Evolutionary conservation across 2,329 filamentous ascomycete genomes (phyloP), one percentile per base, ranked within the genome.

Genomic region (Phoma herbarum): DNA sequence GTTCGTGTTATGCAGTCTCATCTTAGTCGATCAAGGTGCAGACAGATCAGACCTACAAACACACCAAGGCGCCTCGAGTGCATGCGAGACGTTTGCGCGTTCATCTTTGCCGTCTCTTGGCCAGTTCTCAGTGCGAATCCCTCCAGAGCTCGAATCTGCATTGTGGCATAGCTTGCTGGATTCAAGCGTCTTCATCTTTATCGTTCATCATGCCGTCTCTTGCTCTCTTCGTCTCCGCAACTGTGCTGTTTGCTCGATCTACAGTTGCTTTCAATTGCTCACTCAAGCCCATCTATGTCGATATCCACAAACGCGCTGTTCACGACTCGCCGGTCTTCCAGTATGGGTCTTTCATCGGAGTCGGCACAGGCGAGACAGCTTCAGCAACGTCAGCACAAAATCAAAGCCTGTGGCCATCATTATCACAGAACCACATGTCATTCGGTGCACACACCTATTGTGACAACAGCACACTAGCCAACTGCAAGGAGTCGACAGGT

Each of bases 341-440:
- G 54, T 81, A 81, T 71, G 79, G 79, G 46, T 77, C 78, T 2
- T 81, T 81, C 67, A 77, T 80, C 31, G 79, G 79, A 20, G 68
- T 80, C 9, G 79, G 79, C 9, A 69, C 57, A 3, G 56, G 49
- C 43, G 55, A 58, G n/a, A 52, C 55, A 3, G 43, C 48, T 8
- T 58, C 55, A 35, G 55, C 48, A n/a, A 74, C 74, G 8, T 77
- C 77, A 22, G 74, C 78, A 61, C 79, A 81, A 59, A 81, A 81
- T 58, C 75, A 80, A 49, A 80, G 78, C 45, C 63, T 80, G 16
- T 80, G 78, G 78, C 78, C 79, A 4, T 79, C 78, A 25, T 61
- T 81, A 57, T 62, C 68, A 29, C 72, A 77, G 43, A 81, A 81
- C 57, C 77, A 80, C 56, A 80, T 78, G 11, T 77, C 75, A 0